A percentile compares a stretch with the other conserved stretches of the same genome.
Evolutionary conservation across 2,329 filamentous ascomycete species (phyloP).

Genomic region (Paraconiothyrium brasiliense): DNA sequence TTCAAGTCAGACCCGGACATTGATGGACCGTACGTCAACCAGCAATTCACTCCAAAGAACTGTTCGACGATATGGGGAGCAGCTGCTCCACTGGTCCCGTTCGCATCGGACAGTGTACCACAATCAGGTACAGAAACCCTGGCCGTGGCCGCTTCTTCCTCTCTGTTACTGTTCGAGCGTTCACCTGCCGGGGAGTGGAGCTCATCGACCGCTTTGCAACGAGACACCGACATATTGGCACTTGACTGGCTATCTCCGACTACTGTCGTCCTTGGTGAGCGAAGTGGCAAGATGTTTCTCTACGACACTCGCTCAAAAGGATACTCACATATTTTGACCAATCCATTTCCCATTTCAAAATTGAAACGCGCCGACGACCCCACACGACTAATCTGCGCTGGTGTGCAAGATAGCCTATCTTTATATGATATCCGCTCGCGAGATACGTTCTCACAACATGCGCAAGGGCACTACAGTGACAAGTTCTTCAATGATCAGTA

Average conservation of each 20-base stretch:
- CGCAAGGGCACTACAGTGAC: constrained; percentile 14
- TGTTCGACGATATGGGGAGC: constrained; percentile 41
- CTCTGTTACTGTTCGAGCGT: constrained; percentile 37
- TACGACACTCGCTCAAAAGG: constrained; percentile 43
- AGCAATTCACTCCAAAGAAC: constrained; percentile 38
- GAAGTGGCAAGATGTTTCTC: constrained; percentile 45
- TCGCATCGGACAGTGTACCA: constrained; percentile 28
- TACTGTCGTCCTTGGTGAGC: constrained; percentile 42
- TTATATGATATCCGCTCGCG: constrained; percentile 44
- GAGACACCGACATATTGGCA: constrained; percentile 41
- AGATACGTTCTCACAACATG: neutral
- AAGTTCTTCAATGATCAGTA: constrained; percentile 25
- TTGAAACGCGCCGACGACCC: constrained; percentile 38
- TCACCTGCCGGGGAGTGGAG: constrained; percentile 34
- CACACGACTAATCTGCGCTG: constrained; percentile 39
- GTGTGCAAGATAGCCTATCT: constrained; percentile 36
- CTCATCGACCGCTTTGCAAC: constrained; percentile 15
- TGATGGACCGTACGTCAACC: constrained; percentile 37
- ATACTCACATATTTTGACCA: constrained; percentile 35
- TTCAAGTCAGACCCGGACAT: constrained; percentile 34
- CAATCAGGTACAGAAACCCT: constrained; percentile 38
- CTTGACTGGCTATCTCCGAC: constrained; percentile 46
- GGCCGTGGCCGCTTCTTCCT: constrained; percentile 41
- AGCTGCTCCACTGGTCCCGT: constrained; percentile 32
- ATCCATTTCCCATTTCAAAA: constrained; percentile 34